Base-by-base conservation (phyloP, 2,329 filamentous ascomycete genomes). In the Aureobasidium leucospermi region DNA sequence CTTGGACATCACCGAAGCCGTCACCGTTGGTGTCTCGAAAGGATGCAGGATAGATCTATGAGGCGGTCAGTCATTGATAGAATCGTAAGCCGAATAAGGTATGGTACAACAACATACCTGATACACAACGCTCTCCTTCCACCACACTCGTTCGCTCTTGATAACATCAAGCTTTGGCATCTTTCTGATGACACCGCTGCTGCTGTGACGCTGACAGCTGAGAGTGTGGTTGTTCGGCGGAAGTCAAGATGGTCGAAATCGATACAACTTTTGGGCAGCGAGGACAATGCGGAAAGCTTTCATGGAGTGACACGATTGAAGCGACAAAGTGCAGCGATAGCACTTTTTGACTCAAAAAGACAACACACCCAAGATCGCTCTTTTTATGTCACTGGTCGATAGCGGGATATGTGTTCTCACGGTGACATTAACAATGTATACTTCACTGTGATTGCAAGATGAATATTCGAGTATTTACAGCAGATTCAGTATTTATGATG, bases 1-100 rank as follows among this genome's bases (percentile, higher is more conserved):
- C 85, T 8, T 76, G 78, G 23, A 89, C 72, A 63, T 86, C 81
- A 11, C 85, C 84, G 64, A 82, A 76, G 53, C 85, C 83, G 65
- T 84, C 79, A 41, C 77, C 78, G 60, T 84, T 82, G 63, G 77
- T 78, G 67, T 80, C 78, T 64, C 74, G 73, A 67, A 79, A 81
- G 28, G 67, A 71, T 42, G 73, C 73, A 6, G 76, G 75, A 66
- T 78, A 79, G 55, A 78, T 73, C 65, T 78, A 71, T 16, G 23
- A 23, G 1, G 2, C 23, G 23, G 23, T 23, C 23, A 23, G 23
- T 23, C 23, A 2, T 23, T 2, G 3, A 23, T 2, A 23, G 23
- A 3, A 41, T 41, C 38, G 2, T 41, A 3, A 41, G 38, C n/a
- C 38, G 4, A 31, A 31, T 3, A 47, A 8, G 23, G 32, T 47